phyloP scores from a whole-genome alignment of 2,329 filamentous ascomycete species.

The Apiospora hydei region DNA sequence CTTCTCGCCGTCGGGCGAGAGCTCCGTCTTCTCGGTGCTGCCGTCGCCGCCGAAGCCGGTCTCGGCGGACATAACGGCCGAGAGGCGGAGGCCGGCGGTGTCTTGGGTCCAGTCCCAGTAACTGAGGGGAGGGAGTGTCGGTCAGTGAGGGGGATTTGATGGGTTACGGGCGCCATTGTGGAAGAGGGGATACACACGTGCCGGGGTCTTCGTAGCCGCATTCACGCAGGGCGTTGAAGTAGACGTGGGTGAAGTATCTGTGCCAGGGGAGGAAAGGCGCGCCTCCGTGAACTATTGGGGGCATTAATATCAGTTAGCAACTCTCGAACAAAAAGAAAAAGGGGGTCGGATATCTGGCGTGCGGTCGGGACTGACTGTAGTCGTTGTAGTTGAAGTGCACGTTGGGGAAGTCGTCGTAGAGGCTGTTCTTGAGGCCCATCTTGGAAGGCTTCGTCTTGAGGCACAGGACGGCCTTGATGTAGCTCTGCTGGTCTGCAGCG shows the following conservation, averaged over 20 bases:
- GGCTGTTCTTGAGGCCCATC: constrained; percentile 34
- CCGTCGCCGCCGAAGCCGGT: constrained; percentile 44
- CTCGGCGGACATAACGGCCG: constrained; percentile 34
- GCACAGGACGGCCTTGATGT: constrained; percentile 41
- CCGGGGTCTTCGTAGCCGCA: constrained; percentile 36
- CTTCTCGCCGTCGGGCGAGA: background rate
- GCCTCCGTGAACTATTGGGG: constrained; percentile 38
- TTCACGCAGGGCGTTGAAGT: constrained; percentile 38
- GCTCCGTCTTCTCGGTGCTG: constrained; percentile 29
- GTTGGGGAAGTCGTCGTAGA: constrained; percentile 44
- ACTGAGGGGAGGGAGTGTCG: background rate
- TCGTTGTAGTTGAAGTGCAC: constrained; percentile 36
- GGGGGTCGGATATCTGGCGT: background rate
- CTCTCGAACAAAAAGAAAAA: too few relatives aligned
- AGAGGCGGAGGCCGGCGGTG: constrained; percentile 33
- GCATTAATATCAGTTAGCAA: background rate
- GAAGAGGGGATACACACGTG: background rate
- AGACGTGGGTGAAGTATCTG: constrained; percentile 43
- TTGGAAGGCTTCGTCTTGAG: constrained; percentile 37
- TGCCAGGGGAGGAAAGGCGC: constrained; percentile 46
- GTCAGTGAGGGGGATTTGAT: background rate
- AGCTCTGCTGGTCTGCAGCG: constrained; percentile 30
- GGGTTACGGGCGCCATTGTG: background rate
- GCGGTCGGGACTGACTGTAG: constrained; percentile 27
- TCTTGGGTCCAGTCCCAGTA: constrained; percentile 49